Conservation (phyloP, 371 early-diverging fungal species). For the Apophysomyces trapeziformis region DNA sequence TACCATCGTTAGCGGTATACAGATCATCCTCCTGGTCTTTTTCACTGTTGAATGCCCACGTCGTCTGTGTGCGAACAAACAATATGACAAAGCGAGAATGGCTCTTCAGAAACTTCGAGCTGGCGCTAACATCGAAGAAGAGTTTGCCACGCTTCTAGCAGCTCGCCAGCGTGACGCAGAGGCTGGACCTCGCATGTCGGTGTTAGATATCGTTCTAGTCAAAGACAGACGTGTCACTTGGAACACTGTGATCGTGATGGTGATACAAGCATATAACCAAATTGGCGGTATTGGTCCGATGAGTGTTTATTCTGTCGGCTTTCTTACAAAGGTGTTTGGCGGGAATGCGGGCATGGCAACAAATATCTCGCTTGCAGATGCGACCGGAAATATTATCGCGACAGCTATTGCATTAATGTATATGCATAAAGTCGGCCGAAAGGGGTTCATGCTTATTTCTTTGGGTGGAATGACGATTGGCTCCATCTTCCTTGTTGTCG, state of each 20-base stretch:
- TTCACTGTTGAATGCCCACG: slow-evolving; percentile 84
- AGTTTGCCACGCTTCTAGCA: slow-evolving; percentile 33
- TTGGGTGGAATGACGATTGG: slow-evolving; percentile 40
- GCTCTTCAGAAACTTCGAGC: slow-evolving; percentile 68
- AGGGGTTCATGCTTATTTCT: slow-evolving; percentile 50
- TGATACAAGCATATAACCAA: slow-evolving; percentile 54
- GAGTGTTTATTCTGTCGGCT: slow-evolving; percentile 47
- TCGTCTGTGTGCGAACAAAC: slow-evolving; percentile 60
- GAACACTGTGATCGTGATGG: slow-evolving; percentile 48
- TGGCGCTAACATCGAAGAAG: slow-evolving; percentile 45
- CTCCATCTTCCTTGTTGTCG: slow-evolving; percentile 45
- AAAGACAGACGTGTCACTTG: slow-evolving; percentile 40
- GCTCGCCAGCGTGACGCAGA: slow-evolving; percentile 48
- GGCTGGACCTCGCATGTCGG: slow-evolving; percentile 30
- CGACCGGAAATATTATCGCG: slow-evolving; percentile 41
- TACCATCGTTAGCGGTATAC: slow-evolving; percentile 65
- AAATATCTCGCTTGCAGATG: slow-evolving; percentile 44
- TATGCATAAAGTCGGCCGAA: slow-evolving; percentile 49
- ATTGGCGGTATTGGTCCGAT: slow-evolving; percentile 55
- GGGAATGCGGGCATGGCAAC: slow-evolving; percentile 37
- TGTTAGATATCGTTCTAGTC: slow-evolving; percentile 42
- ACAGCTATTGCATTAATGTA: slow-evolving; percentile 39
- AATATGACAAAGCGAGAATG: slow-evolving; percentile 54
- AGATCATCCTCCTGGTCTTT: slow-evolving; percentile 59
- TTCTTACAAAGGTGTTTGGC: slow-evolving; percentile 37